phyloP scores from a whole-genome alignment of 1,284 basidiomycete genomes.

The Fomitiporia mediterranea region DNA sequence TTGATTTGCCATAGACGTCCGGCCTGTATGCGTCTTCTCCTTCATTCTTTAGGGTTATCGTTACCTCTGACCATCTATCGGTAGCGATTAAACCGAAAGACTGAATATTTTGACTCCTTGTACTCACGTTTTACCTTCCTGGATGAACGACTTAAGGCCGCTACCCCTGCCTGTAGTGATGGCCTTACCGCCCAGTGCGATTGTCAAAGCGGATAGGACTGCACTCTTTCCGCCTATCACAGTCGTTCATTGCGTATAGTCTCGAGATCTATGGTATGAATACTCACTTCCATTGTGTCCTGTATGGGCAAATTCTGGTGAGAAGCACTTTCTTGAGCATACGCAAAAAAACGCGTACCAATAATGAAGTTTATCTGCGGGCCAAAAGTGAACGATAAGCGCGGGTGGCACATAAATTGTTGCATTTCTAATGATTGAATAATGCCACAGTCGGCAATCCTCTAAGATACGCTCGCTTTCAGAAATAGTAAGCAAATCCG shows the following conservation, averaged over 20 bases:
- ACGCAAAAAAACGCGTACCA: constrained; percentile 53
- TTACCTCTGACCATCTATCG: constrained; percentile 68
- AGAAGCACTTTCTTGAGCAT: not conserved
- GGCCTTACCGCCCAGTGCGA: constrained; percentile 93
- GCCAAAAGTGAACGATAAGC: constrained; percentile 77
- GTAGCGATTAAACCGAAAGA: not conserved
- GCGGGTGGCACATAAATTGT: constrained; percentile 97
- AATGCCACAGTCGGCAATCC: constrained; percentile 78
- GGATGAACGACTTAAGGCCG: constrained; percentile 87
- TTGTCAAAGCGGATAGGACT: constrained; percentile 87
- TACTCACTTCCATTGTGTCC: constrained; percentile 77
- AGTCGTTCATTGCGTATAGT: not conserved
- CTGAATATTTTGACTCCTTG: not conserved
- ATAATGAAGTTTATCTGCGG: constrained; percentile 97
- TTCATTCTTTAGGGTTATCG: constrained; percentile 79
- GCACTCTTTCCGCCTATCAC: constrained; percentile 88
- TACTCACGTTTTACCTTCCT: constrained; percentile 75
- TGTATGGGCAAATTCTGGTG: constrained; percentile 29
- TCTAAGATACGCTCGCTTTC: constrained; percentile 37
- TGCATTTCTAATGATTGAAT: constrained; percentile 83
- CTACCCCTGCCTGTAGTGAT: constrained; percentile 82
- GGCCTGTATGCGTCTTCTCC: constrained; percentile 87
- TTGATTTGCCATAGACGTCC: constrained; percentile 78
- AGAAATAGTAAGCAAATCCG: not conserved
- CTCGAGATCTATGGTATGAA: constrained; percentile 2